These are phyloP conservation scores for Kitagawia praeruptora DNA, from an alignment of 129 eudicot genomes.

Conservation along the genomic window DNA sequence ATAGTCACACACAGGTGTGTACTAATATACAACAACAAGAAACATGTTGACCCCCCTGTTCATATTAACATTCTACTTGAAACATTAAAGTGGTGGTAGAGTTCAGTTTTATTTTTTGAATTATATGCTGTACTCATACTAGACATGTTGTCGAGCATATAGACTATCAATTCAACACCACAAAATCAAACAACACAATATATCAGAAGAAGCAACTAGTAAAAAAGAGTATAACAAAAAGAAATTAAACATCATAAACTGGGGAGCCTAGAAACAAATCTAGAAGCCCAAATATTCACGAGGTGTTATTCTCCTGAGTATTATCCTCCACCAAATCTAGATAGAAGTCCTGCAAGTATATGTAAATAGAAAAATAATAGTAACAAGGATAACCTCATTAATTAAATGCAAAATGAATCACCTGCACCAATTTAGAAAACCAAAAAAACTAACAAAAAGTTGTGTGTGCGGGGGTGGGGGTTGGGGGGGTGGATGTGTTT, in stretches of 20 bases:
- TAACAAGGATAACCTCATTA: background rate
- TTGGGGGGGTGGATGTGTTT: background rate
- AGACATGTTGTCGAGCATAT: background rate
- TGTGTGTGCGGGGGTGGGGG: background rate
- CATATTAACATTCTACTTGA: background rate
- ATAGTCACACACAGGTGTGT: background rate
- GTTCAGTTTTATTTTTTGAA: background rate
- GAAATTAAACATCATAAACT: background rate
- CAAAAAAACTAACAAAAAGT: background rate
- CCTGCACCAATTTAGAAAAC: too few species aligned
- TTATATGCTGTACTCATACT: background rate
- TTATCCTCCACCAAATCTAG: conserved; percentile 84
- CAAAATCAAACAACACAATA: background rate
- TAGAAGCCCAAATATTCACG: conserved; percentile 98
- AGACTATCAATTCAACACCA: background rate
- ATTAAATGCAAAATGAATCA: background rate
- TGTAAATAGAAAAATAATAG: background rate
- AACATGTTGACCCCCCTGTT: background rate
- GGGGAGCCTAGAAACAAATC: conserved; percentile 15
- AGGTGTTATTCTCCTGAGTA: conserved; percentile 81
- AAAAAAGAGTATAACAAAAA: conserved; percentile 8
- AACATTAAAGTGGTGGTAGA: background rate
- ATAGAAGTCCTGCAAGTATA: conserved; percentile 71
- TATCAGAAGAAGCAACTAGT: background rate
- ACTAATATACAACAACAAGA: background rate